phyloP scores from a whole-genome alignment of 2,329 filamentous ascomycete genomes.

The Penicillium sp. region DNA sequence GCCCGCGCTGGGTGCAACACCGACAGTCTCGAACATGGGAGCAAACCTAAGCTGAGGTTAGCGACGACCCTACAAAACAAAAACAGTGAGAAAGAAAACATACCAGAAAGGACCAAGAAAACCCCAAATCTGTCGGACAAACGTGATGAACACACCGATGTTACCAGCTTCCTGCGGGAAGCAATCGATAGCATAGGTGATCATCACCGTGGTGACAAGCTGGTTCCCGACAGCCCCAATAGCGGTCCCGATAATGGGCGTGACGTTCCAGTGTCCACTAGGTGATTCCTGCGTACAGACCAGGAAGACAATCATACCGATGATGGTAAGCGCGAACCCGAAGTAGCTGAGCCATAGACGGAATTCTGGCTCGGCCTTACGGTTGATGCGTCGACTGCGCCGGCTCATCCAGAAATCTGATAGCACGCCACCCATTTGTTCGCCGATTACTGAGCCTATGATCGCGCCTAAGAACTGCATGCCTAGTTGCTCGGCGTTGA shows the following conservation, averaged over 20 bases:
- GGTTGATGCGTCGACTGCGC: constrained; percentile 29
- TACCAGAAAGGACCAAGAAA: constrained; percentile 42
- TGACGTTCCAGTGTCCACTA: constrained; percentile 53
- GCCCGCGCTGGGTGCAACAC: constrained; percentile 32
- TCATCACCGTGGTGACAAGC: constrained; percentile 60
- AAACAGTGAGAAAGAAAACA: constrained; percentile 4
- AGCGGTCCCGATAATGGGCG: constrained; percentile 56
- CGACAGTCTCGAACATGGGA: constrained; percentile 36
- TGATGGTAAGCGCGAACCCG: constrained; percentile 53
- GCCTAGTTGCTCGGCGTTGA: constrained; percentile 59
- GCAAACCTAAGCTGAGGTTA: constrained; percentile 32
- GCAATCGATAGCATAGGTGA: constrained; percentile 61
- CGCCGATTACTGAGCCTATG: constrained; percentile 58
- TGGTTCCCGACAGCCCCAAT: constrained; percentile 58
- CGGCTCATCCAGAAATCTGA: constrained; percentile 59
- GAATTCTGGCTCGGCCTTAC: constrained; percentile 51
- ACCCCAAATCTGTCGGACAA: constrained; percentile 49
- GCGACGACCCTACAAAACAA: background rate
- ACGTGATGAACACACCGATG: constrained; percentile 61
- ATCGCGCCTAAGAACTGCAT: constrained; percentile 60
- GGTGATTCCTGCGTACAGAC: constrained; percentile 52
- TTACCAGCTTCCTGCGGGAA: constrained; percentile 55
- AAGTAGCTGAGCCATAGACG: constrained; percentile 59
- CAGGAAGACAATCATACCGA: constrained; percentile 57
- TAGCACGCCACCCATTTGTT: constrained; percentile 58